Evolutionary conservation across 768 basidiomycete genomes (phyloP).

Genomic region (Lentinula sp.): DNA sequence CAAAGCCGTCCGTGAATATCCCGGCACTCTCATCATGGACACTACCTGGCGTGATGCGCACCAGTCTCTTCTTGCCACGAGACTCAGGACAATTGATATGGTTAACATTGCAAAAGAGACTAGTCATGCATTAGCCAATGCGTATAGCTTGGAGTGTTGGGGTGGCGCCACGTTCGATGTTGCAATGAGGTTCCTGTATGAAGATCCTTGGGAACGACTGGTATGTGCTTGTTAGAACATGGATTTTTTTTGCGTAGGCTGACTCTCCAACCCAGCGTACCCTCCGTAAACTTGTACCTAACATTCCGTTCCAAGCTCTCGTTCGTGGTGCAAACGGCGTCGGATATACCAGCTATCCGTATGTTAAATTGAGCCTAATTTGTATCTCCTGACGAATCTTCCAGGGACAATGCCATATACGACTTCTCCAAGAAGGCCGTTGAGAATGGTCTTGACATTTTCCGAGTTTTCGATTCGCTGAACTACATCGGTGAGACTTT

Average conservation of each 20-base stretch:
- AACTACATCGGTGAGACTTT: conserved; percentile 85
- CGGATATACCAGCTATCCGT: conserved; percentile 98
- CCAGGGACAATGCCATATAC: conserved; percentile 95
- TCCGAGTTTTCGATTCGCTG: conserved; percentile 98
- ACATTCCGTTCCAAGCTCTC: conserved; percentile 97
- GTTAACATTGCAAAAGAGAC: conserved; percentile 98
- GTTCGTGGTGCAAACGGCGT: conserved; percentile 99
- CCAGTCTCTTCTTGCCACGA: conserved; percentile 94
- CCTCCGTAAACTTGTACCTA: conserved; percentile 92
- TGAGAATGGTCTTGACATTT: conserved; percentile 99
- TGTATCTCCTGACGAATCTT: conserved; percentile 7
- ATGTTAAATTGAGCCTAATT: conserved; percentile 21
- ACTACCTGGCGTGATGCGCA: conserved; percentile 99
- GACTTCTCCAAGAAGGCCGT: conserved; percentile 99
- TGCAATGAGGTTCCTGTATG: conserved; percentile 98
- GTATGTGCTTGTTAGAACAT: conserved; percentile 32
- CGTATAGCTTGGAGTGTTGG: conserved; percentile 98
- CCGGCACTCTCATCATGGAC: conserved; percentile 94
- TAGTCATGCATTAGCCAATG: conserved; percentile 88
- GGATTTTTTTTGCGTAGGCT: not conserved
- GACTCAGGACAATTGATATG: conserved; percentile 94
- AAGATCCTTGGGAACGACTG: conserved; percentile 98
- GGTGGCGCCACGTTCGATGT: conserved; percentile 99
- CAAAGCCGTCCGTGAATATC: conserved; percentile 94
- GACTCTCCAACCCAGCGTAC: conserved; percentile 52